Evolutionary conservation across 108 stramenopile species (phyloP).

Genomic region (Cyclostephanos tholiformis): DNA sequence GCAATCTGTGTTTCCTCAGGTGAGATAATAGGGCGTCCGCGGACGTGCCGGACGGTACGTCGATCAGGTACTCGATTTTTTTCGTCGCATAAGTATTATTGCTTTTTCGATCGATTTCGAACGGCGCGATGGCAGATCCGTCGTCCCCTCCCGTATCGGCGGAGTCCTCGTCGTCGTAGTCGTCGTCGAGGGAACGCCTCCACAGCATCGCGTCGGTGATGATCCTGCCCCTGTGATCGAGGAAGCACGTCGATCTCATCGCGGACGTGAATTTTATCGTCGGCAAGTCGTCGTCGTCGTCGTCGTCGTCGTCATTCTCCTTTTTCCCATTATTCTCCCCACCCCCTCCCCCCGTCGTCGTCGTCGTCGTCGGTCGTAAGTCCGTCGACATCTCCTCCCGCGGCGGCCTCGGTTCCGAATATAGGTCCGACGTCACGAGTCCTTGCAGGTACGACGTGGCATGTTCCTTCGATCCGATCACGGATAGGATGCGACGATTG

Average conservation of each 20-base stretch:
- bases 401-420: slow-evolving; percentile 56
- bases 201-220: slow-evolving; percentile 82
- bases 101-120: too few species aligned
- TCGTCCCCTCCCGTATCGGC: background rate
- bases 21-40: slow-evolving; percentile 65
- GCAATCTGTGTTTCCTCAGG: slow-evolving; percentile 68
- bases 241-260: slow-evolving; percentile 72
- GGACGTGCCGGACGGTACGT: slow-evolving; percentile 62
- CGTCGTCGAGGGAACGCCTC: slow-evolving; percentile 45
- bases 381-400: slow-evolving; percentile 39
- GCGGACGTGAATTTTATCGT: slow-evolving; percentile 61
- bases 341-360: background rate
- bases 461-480: slow-evolving; percentile 58
- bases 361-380: background rate
- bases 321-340: background rate
- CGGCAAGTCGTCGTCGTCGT: slow-evolving; percentile 19
- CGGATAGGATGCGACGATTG: slow-evolving; percentile 73
- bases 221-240: slow-evolving; percentile 84
- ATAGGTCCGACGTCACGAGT: slow-evolving; percentile 75
- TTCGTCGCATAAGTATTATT: too few species aligned
- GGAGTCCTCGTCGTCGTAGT: background rate
- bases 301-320: slow-evolving; percentile 1
- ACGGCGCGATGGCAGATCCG: too few species aligned
- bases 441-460: slow-evolving; percentile 81
- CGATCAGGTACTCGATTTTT: slow-evolving; percentile 63